A percentile compares a stretch with the other conserved stretches of the same genome.
These are phyloP conservation scores for Periglandula ipomoeae DNA, from an alignment of 2,329 filamentous ascomycete genomes.

Conservation along the genomic window DNA sequence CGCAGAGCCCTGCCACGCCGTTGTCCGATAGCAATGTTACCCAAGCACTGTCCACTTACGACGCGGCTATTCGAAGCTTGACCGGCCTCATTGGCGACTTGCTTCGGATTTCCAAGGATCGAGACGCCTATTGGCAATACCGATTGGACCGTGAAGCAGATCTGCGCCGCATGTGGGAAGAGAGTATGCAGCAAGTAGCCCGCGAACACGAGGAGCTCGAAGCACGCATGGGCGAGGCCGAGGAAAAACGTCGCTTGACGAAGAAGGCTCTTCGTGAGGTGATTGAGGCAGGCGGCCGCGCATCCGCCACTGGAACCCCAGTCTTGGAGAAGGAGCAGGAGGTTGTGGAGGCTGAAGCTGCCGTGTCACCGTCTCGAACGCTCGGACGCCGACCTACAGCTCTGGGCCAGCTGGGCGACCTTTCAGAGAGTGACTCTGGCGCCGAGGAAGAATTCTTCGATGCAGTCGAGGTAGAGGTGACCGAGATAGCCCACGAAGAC, in stretches of 20 bases:
- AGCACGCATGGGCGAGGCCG: conserved; percentile 76
- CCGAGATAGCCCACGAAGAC: conserved; percentile 51
- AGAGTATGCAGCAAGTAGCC: conserved; percentile 96
- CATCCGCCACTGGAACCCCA: conserved; percentile 23
- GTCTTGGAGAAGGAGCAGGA: conserved; percentile 20
- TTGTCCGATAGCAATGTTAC: conserved; percentile 70
- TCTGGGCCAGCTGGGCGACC: conserved; percentile 60
- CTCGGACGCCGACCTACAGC: conserved; percentile 51
- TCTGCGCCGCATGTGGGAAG: conserved; percentile 94
- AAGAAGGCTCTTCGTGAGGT: conserved; percentile 85
- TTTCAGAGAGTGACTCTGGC: conserved; percentile 74
- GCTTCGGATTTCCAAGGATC: conserved; percentile 83
- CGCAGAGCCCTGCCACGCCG: conserved; percentile 57
- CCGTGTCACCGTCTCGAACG: conserved; percentile 31
- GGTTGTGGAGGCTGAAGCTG: conserved; percentile 21
- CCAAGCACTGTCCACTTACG: conserved; percentile 77
- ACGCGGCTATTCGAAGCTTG: conserved; percentile 79
- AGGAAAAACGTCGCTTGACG: conserved; percentile 80
- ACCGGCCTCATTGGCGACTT: conserved; percentile 79
- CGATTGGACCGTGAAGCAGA: conserved; percentile 84
- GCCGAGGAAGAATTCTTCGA: conserved; percentile 95
- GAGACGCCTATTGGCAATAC: conserved; percentile 96
- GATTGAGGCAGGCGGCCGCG: conserved; percentile 45
- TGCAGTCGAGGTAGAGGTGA: conserved; percentile 80
- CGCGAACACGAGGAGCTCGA: conserved; percentile 89